Evolutionary conservation across 2,329 filamentous ascomycete genomes (phyloP).

Genomic region (Clonostachys byssicola): DNA sequence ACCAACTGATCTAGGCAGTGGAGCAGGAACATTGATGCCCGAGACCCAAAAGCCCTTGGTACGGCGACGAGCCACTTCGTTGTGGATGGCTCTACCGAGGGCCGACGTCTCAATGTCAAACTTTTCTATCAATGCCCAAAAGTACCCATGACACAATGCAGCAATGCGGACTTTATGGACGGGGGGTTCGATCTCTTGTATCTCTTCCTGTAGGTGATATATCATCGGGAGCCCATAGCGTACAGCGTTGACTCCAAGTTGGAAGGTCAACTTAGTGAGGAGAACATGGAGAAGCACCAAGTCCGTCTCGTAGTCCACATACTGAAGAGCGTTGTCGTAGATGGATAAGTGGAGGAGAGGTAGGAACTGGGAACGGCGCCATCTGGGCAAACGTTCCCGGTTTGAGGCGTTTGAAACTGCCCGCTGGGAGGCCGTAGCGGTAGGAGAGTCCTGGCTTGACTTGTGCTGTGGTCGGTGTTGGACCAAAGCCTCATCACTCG

Average conservation of each 20-base stretch:
- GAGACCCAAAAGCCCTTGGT: conserved; percentile 77
- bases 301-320: conserved; percentile 67
- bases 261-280: conserved; percentile 67
- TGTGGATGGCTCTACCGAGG: conserved; percentile 67
- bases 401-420: conserved; percentile 65
- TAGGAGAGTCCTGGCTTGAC: conserved; percentile 30
- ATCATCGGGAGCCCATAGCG: conserved; percentile 84
- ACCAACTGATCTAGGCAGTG: conserved; percentile 57
- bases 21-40: conserved; percentile 66
- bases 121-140: conserved; percentile 73
- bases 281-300: conserved; percentile 74
- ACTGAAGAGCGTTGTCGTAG: conserved; percentile 83
- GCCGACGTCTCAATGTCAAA: conserved; percentile 71
- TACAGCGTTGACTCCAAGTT: conserved; percentile 77
- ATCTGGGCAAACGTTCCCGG: conserved; percentile 49
- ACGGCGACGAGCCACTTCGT: conserved; percentile 72
- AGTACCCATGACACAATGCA: conserved; percentile 83
- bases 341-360: conserved; percentile 79
- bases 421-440: conserved; percentile 44
- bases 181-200: conserved; percentile 61
- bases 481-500: conserved; percentile 50
- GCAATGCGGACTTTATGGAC: conserved; percentile 74
- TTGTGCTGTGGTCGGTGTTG: conserved; percentile 38
- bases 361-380: conserved; percentile 66
- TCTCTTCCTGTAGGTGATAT: conserved; percentile 81